A percentile compares a stretch with the other conserved stretches of the same genome.
These are phyloP conservation scores for Quercus mongolica DNA, from an alignment of 306 rosid genomes.

Conservation along the genomic window DNA sequence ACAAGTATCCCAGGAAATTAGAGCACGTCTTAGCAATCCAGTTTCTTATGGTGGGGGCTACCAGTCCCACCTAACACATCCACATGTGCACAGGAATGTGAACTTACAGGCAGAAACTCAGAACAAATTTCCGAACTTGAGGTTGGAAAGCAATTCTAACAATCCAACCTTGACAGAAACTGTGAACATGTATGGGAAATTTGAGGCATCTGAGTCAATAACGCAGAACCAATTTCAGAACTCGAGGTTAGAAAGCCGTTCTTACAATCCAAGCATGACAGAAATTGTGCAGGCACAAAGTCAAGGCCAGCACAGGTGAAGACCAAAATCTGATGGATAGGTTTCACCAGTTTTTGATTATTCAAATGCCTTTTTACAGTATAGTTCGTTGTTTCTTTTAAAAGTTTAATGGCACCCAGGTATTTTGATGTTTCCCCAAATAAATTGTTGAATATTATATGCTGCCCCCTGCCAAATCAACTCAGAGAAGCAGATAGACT, in stretches of 20 bases:
- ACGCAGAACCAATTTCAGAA: no score
- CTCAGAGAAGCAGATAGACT: no score
- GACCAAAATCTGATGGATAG: conserved; percentile 30
- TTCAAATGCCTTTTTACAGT: no score
- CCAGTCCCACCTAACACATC: not conserved
- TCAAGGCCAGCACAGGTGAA: conserved; percentile 50
- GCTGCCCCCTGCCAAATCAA: no score
- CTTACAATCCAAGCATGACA: conserved; percentile 11
- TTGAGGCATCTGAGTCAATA: no score
- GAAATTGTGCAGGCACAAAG: conserved; percentile 11
- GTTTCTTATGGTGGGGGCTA: conserved; percentile 5
- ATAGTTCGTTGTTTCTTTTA: not conserved
- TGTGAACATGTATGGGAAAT: conserved; percentile 10
- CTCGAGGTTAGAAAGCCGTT: conserved; percentile 1
- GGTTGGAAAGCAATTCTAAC: conserved; percentile 16
- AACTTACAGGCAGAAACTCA: conserved; percentile 6
- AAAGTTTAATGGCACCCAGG: no score
- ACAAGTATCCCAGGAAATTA: not conserved
- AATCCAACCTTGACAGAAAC: conserved; percentile 28
- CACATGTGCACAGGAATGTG: not conserved
- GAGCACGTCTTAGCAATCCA: conserved; percentile 6
- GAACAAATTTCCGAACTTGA: no score
- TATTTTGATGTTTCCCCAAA: no score
- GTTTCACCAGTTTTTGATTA: not conserved
- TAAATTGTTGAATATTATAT: no score